phyloP scores from a whole-genome alignment of 805 yeast species.

The Wickerhamiella siamensis region DNA sequence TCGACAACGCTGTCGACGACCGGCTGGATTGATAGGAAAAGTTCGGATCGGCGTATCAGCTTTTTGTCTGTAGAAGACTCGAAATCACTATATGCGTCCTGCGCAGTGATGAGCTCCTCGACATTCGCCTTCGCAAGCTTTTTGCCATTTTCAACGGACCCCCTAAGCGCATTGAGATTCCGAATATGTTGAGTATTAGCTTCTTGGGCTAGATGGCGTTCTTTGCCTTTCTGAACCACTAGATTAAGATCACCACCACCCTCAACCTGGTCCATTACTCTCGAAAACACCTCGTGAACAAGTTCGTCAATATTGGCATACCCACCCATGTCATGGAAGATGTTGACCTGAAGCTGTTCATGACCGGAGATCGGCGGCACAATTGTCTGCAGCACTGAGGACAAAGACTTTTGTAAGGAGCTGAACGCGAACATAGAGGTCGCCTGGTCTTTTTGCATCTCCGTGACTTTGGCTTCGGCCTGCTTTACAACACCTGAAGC shows the following conservation, averaged over 20 bases:
- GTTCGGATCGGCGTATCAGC: conserved; percentile 32
- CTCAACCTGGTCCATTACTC: conserved; percentile 55
- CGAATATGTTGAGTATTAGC: conserved; percentile 26
- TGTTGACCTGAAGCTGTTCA: conserved; percentile 30
- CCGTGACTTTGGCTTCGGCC: conserved; percentile 30
- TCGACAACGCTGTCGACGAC: conserved; percentile 25
- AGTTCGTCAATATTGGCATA: conserved; percentile 34
- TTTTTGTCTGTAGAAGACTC: conserved; percentile 4
- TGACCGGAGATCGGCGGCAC: conserved; percentile 33
- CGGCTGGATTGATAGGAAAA: conserved; percentile 61
- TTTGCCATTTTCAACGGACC: conserved; percentile 70
- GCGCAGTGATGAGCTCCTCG: conserved; percentile 37
- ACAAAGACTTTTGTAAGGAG: conserved; percentile 23
- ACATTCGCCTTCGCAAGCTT: conserved; percentile 79
- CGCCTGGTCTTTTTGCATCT: conserved; percentile 24
- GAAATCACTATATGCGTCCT: conserved; percentile 3
- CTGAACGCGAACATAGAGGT: conserved; percentile 18
- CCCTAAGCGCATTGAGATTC: conserved; percentile 56
- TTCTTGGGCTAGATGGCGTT: conserved; percentile 24
- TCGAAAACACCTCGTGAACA: conserved; percentile 36
- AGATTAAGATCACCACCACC: conserved; percentile 48
- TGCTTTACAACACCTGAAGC: conserved; percentile 25
- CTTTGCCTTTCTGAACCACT: conserved; percentile 34
- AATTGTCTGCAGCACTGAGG: conserved; percentile 28
- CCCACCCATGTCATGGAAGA: conserved; percentile 34